Conservation (phyloP, 2,329 filamentous ascomycete species). For the Catunica adiposa region DNA sequence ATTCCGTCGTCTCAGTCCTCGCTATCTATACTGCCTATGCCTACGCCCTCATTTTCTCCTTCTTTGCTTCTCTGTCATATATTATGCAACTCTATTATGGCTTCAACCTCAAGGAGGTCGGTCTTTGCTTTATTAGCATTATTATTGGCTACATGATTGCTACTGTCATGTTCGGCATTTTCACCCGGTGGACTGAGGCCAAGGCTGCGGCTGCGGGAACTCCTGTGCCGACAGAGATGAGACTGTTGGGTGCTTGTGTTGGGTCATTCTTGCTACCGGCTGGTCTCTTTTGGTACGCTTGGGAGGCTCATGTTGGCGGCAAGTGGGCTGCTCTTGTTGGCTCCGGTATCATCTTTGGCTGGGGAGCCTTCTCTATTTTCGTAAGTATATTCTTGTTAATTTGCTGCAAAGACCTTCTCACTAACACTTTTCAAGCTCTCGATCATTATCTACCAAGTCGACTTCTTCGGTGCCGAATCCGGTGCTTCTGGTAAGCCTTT, state of each 20-base stretch:
- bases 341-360: conserved; percentile 39
- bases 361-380: conserved; percentile 44
- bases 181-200: conserved; percentile 26
- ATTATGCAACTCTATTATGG: conserved; percentile 29
- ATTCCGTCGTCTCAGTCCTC: conserved; percentile 44
- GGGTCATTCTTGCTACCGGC: conserved; percentile 36
- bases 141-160: conserved; percentile 30
- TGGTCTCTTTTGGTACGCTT: conserved; percentile 44
- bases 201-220: conserved; percentile 27
- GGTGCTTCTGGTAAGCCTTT: conserved; percentile 15
- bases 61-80: conserved; percentile 35
- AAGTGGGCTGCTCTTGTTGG: conserved; percentile 35
- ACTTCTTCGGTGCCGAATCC: conserved; percentile 16
- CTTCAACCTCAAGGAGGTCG: conserved; percentile 28
- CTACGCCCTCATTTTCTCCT: conserved; percentile 36
- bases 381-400: conserved; percentile 21
- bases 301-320: conserved; percentile 30
- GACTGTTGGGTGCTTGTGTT: conserved; percentile 42
- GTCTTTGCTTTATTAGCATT: conserved; percentile 30
- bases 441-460: conserved; percentile 16
- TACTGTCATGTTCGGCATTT: conserved; percentile 12
- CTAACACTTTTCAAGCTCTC: conserved; percentile 7
- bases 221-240: conserved; percentile 33
- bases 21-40: conserved; percentile 33
- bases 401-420: not conserved